Percentiles rank a stretch among this genome's conserved stretches.
These are phyloP conservation scores for Phylloboletellus chloephorus DNA, from an alignment of 1,284 basidiomycete genomes.

Conservation along the genomic window DNA sequence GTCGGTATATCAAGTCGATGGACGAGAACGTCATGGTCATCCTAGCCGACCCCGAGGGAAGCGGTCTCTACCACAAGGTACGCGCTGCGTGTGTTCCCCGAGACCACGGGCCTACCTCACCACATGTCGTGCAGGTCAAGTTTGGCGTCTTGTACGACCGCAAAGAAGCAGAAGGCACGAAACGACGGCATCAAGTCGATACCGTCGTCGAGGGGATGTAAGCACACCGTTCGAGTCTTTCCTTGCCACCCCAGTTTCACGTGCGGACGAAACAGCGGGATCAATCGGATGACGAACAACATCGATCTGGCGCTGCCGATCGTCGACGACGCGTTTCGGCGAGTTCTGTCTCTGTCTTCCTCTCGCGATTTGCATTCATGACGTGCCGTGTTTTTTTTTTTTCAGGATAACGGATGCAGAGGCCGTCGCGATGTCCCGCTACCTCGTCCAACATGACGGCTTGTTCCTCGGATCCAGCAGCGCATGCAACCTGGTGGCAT, in stretches of 20 bases:
- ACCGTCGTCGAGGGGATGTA: slow-evolving; percentile 87
- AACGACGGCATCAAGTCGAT: slow-evolving; percentile 89
- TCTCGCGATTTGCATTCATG: not conserved
- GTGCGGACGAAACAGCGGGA: slow-evolving; percentile 69
- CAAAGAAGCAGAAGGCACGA: slow-evolving; percentile 93
- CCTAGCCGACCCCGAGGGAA: slow-evolving; percentile 90
- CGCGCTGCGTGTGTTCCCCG: not conserved
- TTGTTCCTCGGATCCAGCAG: slow-evolving; percentile 95
- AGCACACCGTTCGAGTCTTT: slow-evolving; percentile 28
- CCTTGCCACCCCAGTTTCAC: no score
- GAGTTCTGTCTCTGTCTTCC: not conserved
- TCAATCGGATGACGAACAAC: slow-evolving; percentile 84
- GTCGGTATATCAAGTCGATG: slow-evolving; percentile 73
- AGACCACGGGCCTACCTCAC: not conserved
- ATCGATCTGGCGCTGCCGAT: slow-evolving; percentile 75
- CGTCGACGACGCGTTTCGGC: slow-evolving; percentile 87
- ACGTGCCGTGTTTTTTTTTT: no score
- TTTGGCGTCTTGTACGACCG: slow-evolving; percentile 91
- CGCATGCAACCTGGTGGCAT: slow-evolving; percentile 92
- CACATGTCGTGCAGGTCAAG: slow-evolving; percentile 54
- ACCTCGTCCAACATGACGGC: slow-evolving; percentile 84
- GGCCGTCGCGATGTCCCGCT: slow-evolving; percentile 89
- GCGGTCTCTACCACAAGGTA: slow-evolving; percentile 92
- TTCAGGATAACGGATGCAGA: slow-evolving; percentile 81
- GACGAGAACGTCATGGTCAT: slow-evolving; percentile 64